Base-by-base conservation (phyloP, 352 stramenopile genomes). In the Pythium brachiatum region DNA sequence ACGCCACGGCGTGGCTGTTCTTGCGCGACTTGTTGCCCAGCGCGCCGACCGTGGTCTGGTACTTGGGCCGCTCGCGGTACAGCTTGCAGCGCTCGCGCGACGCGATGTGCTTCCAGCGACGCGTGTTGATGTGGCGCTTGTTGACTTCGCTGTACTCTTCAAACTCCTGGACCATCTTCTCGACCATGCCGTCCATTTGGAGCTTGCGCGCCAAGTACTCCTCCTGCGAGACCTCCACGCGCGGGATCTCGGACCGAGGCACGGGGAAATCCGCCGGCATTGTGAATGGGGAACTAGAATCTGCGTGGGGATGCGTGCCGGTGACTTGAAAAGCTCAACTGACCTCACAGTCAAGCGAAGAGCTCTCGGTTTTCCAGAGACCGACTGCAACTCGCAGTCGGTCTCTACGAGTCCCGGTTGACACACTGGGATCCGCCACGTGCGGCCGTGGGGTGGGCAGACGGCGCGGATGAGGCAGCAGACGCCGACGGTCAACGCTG, bases 201-300 rank as follows among this genome's bases (percentile, higher is more conserved):
- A 63, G 56, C 52, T 63, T 66, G 15, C 64, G 55, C 21, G 43
- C 57, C 0, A 66, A 3, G 39, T 70, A 70, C 52, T 70, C 64
- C 25, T 70, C 43, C 3, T 47, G 31, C 27, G 50, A 66, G 5
- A 60, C 61, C 12, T 61, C 27, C 25, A 79, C 43, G 43, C 60
- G 58, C 9, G 71, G 62, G 59, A 79, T 62, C 64, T 73, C 70
- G 38, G 57, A 32, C 16, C 74, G 69, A 25, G 71, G 65, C 39
- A 78, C 36, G 0, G 74, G 72, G 59, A 82, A 82, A 46, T 68
- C 65, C 16, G 56, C 64, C 62, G 65, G 67, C 69, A 70, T 21
- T 60, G 21, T 2, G 16, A 23, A 7, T n/a, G 25, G 18, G 46
- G n/a, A 39, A 16, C 13, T 23, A 52, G 41, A 62, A 7, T 25